Evolutionary conservation across 805 yeast species (phyloP), one percentile per base, ranked within the genome.

Genomic region (Pichia californica): DNA sequence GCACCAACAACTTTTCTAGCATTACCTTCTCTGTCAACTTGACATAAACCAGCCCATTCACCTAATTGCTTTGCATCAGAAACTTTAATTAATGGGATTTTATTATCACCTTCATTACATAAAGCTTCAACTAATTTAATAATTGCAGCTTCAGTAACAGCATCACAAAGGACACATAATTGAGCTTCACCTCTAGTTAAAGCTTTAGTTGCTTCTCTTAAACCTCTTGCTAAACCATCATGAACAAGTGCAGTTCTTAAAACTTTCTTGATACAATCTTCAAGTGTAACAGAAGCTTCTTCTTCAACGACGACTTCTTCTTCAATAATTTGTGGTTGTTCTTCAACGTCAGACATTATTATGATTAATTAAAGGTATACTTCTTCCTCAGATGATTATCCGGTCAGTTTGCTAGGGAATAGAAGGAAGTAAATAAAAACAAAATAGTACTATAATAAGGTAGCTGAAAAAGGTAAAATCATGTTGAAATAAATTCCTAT

Each of bases 1-100:
- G 96, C 95, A 77, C 99, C 99, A 71, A 93, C 99, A 66, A 93
- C 98, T 88, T 93, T 93, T 82, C 97, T 88, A 77, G 98, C 96
- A 81, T 91, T 88, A 78, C 99, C 99, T 67, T 93, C 98, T 78
- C 96, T 88, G 94, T 93, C 98, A 67, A 91, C 83, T 77, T 88
- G 88, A 80, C 96, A 93, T 63, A 93, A 81, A 85, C 99, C 99
- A 68, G 98, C 98, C 99, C 99, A 93, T 81, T 93, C 98, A 82
- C 99, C 99, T 70, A 93, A 83, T 79, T 88, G 86, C 84, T 93
- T 93, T 69, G 98, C 96, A 70, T 93, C 99, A 64, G 98, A 86
- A 63, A 93, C 98, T 85, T 93, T 93, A 84, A 93, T 85, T 74
- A 93, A 80, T 66, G 99, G 98, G 62, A 91, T 88, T 78, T 87